Percentiles rank a stretch among this genome's conserved stretches.
These are phyloP conservation scores for Sporothrix globosa DNA, from an alignment of 2,329 filamentous ascomycete genomes.

Conservation along the genomic window DNA sequence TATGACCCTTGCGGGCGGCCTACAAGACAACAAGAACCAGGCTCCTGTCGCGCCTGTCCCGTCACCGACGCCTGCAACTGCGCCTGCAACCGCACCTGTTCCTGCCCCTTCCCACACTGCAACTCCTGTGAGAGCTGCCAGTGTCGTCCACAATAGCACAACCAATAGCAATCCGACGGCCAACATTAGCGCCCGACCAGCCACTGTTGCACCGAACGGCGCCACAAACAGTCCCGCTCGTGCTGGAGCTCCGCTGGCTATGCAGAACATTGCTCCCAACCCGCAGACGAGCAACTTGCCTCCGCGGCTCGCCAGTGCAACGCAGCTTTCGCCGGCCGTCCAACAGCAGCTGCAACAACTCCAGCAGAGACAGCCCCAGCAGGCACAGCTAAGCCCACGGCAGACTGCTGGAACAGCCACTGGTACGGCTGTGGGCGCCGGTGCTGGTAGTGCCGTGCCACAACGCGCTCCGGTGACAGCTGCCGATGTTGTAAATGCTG, in stretches of 20 bases:
- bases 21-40: conserved; percentile 48
- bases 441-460: not conserved
- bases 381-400: not conserved
- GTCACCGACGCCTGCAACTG: not conserved
- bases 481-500: conserved; percentile 12
- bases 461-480: not conserved
- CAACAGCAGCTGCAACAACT: conserved; percentile 23
- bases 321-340: not conserved
- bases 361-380: not conserved
- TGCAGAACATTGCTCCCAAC: not conserved
- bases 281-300: not conserved
- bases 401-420: not conserved
- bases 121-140: too few relatives aligned
- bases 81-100: not conserved
- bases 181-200: not conserved
- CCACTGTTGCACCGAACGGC: not conserved
- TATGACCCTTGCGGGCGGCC: conserved; percentile 57
- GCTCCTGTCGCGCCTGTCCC: not conserved
- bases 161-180: not conserved
- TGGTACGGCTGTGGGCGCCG: not conserved
- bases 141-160: not conserved
- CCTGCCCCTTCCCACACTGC: not conserved
- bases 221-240: conserved; percentile 5
- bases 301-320: not conserved
- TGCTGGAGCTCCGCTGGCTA: not conserved